A percentile compares a stretch with the other conserved stretches of the same genome.
phyloP scores from a whole-genome alignment of 805 yeast species.

The Saturnispora serradocipensis region DNA sequence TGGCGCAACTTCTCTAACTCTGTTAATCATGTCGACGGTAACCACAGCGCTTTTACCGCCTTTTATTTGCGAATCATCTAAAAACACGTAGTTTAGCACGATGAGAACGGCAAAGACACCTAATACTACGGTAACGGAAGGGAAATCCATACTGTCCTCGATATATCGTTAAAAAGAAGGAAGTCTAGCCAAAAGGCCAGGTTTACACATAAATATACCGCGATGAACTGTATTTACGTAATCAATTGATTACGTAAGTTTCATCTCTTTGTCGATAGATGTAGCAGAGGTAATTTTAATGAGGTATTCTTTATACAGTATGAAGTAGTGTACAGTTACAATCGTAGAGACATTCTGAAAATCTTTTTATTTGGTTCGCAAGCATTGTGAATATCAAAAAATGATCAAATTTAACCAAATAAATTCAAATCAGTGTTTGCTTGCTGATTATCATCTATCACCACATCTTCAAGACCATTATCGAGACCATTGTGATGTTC shows the following conservation, averaged over 20 bases:
- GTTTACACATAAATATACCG: not conserved
- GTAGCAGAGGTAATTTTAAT: not conserved
- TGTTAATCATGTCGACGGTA: slow-evolving; percentile 69
- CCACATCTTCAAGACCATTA: slow-evolving; percentile 6
- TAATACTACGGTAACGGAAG: slow-evolving; percentile 41
- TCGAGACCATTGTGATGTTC: slow-evolving; percentile 16
- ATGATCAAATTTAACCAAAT: slow-evolving; percentile 9
- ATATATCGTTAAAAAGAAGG: not conserved
- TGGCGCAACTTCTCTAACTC: slow-evolving; percentile 80
- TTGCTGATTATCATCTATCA: not conserved
- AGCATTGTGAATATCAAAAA: not conserved
- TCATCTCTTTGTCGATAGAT: not conserved
- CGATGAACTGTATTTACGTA: not conserved
- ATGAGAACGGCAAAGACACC: slow-evolving; percentile 42
- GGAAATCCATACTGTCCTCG: slow-evolving; percentile 20
- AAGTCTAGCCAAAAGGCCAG: not conserved
- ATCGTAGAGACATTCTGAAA: not conserved
- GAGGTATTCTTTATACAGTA: not conserved
- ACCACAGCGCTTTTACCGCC: slow-evolving; percentile 17
- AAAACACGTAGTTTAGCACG: slow-evolving; percentile 56
- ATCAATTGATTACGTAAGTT: not conserved
- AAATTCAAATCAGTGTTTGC: slow-evolving; percentile 12
- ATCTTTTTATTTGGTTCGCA: not conserved
- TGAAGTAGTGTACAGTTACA: not conserved
- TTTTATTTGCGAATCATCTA: slow-evolving; percentile 22